These are phyloP conservation scores for Musa balbisiana DNA, from an alignment of 202 grass and related monocot species.

Conservation along the genomic window DNA sequence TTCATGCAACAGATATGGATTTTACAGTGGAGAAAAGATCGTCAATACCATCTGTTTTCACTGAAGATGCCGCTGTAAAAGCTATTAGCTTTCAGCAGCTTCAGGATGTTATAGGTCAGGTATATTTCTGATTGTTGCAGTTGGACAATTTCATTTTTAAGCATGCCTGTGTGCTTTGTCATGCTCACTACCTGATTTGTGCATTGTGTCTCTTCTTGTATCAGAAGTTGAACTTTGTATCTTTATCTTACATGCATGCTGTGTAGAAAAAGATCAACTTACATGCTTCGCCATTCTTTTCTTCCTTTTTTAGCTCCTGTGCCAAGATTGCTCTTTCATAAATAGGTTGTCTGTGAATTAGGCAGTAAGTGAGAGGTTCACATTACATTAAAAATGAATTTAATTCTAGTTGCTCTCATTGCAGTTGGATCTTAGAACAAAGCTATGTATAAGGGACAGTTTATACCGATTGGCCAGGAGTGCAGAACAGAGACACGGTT, in stretches of 20 bases:
- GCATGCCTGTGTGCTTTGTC: too few species aligned
- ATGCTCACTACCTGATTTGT: too few species aligned
- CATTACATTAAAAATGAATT: neutral
- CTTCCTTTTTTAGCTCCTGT: neutral
- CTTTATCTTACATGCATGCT: neutral
- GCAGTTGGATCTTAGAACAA: slow-evolving; percentile 50
- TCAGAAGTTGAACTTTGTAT: neutral
- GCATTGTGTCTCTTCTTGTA: neutral
- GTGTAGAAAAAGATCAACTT: neutral
- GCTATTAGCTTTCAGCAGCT: slow-evolving; percentile 45
- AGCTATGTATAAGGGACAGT: slow-evolving; percentile 42
- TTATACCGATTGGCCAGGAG: slow-evolving; percentile 47
- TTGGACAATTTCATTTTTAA: neutral
- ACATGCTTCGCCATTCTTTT: neutral
- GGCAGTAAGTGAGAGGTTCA: too few species aligned
- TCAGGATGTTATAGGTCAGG: slow-evolving; percentile 49
- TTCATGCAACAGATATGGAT: neutral
- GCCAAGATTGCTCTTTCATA: neutral
- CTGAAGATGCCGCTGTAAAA: slow-evolving; percentile 27
- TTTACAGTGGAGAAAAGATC: slow-evolving; percentile 4
- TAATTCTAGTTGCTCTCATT: neutral
- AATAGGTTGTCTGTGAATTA: neutral
- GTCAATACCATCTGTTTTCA: neutral
- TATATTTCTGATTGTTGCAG: slow-evolving; percentile 7
- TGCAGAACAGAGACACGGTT: slow-evolving; percentile 32